phyloP scores from a whole-genome alignment of 2,329 filamentous ascomycete genomes.

The Talaromyces sp. region DNA sequence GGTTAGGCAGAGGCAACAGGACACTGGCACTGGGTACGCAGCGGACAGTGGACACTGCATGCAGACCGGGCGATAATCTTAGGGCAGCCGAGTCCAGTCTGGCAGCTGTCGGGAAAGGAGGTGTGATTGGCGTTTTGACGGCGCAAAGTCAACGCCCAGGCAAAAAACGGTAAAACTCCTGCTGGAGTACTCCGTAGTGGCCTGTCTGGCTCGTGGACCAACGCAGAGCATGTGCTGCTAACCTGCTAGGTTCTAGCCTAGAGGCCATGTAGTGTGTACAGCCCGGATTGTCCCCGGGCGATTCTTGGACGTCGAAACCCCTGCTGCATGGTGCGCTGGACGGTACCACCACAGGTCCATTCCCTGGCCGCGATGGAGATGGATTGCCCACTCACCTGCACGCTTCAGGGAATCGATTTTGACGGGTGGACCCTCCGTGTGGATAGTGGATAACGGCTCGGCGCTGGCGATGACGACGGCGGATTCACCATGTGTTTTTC shows the following conservation, averaged over 20 bases:
- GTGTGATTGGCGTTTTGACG: constrained; percentile 7
- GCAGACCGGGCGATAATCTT: background rate
- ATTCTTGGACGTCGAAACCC: background rate
- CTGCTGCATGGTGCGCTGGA: background rate
- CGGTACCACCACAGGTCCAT: background rate
- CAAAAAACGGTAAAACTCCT: background rate
- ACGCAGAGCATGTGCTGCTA: background rate
- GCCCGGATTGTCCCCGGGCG: background rate
- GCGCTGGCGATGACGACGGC: background rate
- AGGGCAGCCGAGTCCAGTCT: background rate
- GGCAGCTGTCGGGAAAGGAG: background rate
- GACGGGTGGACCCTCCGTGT: constrained; percentile 9
- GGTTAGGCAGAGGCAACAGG: background rate
- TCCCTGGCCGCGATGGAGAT: background rate
- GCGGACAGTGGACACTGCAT: background rate
- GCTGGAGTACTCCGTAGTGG: background rate
- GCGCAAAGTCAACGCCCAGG: background rate
- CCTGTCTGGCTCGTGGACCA: background rate
- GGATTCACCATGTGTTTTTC: background rate
- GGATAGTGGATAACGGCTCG: constrained; percentile 2
- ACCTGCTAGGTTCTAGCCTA: background rate
- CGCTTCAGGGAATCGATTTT: background rate
- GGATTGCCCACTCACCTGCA: background rate
- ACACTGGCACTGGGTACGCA: background rate
- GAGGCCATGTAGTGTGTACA: background rate